phyloP scores from a whole-genome alignment of 495 filamentous ascomycete species.

The Talaromyces wortmannii region DNA sequence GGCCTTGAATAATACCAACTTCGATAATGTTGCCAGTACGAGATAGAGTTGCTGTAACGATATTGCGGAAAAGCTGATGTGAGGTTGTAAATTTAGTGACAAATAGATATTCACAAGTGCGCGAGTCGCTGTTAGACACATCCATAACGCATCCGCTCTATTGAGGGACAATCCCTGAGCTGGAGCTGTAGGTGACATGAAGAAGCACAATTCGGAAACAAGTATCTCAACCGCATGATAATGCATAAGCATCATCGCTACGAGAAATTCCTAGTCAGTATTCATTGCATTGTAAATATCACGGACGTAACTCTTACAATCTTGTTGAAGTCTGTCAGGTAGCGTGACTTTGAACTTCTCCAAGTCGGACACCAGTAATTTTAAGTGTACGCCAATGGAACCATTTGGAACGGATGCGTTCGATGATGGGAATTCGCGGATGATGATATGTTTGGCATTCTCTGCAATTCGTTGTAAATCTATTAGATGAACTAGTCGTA shows the following conservation, averaged over 20 bases:
- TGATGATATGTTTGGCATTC: conserved; percentile 1
- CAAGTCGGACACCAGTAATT: conserved; percentile 3
- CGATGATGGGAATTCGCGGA: not conserved
- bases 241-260: conserved; percentile 4
- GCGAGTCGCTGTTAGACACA: conserved; percentile 3
- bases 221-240: conserved; percentile 3
- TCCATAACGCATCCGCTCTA: conserved; percentile 1
- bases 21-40: conserved; percentile 1
- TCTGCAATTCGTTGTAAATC: conserved; percentile 1
- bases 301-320: not conserved
- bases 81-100: not conserved
- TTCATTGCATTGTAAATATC: not conserved
- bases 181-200: not conserved
- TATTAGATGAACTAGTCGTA: not conserved
- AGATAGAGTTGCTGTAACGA: conserved; percentile 2
- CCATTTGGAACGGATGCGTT: not conserved
- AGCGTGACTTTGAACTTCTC: conserved; percentile 5
- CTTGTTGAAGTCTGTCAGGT: conserved; percentile 2
- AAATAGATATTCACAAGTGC: conserved; percentile 2
- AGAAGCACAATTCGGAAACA: conserved; percentile 3
- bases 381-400: not conserved
- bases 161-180: not conserved
- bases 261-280: conserved; percentile 1
- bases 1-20: conserved; percentile 1
- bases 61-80: conserved; percentile 3